Evolutionary conservation across 1,284 basidiomycete genomes (phyloP).

Genomic region (Trichosporon coremiiforme): DNA sequence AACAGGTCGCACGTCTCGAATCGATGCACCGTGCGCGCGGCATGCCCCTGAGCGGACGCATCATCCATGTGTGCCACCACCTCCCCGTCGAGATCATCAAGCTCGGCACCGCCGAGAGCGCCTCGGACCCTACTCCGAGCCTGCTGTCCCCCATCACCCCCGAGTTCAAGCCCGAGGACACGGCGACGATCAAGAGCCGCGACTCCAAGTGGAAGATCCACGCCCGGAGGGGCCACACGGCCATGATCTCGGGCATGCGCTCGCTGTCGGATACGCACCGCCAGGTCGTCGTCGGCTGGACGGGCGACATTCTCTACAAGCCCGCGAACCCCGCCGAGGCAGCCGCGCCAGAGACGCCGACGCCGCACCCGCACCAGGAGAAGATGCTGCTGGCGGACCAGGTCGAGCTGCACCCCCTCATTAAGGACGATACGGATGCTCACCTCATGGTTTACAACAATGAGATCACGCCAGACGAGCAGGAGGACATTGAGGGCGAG

Average conservation of each 20-base stretch:
- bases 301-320: conserved; percentile 71
- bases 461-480: conserved; percentile 65
- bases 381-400: conserved; percentile 32
- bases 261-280: conserved; percentile 79
- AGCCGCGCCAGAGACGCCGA: neutral
- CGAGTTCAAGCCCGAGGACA: conserved; percentile 55
- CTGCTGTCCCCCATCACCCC: conserved; percentile 52
- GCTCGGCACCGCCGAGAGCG: conserved; percentile 31
- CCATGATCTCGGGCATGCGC: conserved; percentile 91
- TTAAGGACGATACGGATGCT: conserved; percentile 15
- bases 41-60: conserved; percentile 74
- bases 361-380: neutral
- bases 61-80: conserved; percentile 74
- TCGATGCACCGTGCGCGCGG: conserved; percentile 68
- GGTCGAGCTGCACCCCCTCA: conserved; percentile 33
- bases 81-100: conserved; percentile 55
- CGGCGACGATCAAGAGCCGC: conserved; percentile 40
- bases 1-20: conserved; percentile 64
- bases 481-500: conserved; percentile 65
- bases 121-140: conserved; percentile 31
- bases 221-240: conserved; percentile 85
- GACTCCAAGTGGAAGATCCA: conserved; percentile 70
- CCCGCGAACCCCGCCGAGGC: conserved; percentile 25
- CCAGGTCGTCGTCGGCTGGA: conserved; percentile 91
- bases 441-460: conserved; percentile 59